Evolutionary conservation across 192 early-diverging fungal genomes (phyloP).

Genomic region (Piromyces sp.): DNA sequence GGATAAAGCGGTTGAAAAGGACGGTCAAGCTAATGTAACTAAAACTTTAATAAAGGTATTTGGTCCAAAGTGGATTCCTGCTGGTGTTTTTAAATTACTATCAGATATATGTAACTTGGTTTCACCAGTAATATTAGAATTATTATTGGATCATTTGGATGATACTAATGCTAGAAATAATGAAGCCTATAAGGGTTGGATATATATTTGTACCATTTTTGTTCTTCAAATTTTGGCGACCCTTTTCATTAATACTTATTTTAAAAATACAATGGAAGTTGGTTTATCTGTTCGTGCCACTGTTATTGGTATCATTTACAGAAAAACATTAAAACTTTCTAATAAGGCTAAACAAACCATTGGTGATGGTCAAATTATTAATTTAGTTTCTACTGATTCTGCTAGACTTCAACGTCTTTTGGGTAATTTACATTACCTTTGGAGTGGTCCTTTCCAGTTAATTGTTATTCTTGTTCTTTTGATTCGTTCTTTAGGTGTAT

Average conservation of each 20-base stretch:
- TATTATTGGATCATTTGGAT: too few species aligned
- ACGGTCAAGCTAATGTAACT: too few species aligned
- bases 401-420: background rate
- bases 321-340: conserved; percentile 40
- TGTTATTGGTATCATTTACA: conserved; percentile 30
- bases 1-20: too few species aligned
- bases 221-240: conserved; percentile 13
- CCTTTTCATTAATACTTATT: conserved; percentile 17
- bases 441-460: conserved; percentile 1
- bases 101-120: too few species aligned
- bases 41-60: too few species aligned
- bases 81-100: too few species aligned
- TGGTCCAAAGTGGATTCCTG: too few species aligned
- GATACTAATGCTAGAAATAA: background rate
- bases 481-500: background rate
- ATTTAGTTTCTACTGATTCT: conserved; percentile 1
- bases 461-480: conserved; percentile 1
- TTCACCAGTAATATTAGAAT: too few species aligned
- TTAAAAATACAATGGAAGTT: conserved; percentile 17
- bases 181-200: background rate
- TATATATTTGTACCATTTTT: background rate
- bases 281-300: conserved; percentile 24
- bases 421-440: background rate
- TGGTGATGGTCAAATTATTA: conserved; percentile 5
- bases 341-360: conserved; percentile 22